Base-by-base conservation (phyloP, 495 filamentous ascomycete species). In the Penicillium cosmopolitanum region DNA sequence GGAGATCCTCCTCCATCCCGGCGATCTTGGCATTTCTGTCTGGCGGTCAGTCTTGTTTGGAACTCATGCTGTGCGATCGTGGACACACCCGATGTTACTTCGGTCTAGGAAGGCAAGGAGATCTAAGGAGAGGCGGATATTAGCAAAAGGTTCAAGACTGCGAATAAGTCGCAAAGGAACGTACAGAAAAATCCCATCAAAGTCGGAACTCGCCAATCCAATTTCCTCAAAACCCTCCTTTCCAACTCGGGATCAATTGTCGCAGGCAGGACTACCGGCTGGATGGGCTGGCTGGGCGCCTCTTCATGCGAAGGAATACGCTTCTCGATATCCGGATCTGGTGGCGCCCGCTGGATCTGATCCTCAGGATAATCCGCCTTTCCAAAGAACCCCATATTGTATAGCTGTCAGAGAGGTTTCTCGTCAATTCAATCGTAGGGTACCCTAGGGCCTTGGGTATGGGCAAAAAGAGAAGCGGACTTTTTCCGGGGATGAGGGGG, bases 21-120 rank as follows among this genome's bases (percentile, higher is more conserved):
- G 85, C 85, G 53, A 87, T 86, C 63, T 84, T 77, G 1, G 87
- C 87, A 81, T 90, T 91, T 53, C 88, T 80, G 16, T 35, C 21
- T 48, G n/a, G 3, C n/a, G 10, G 31, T 66, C 53, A 66, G 60
- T 55, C 21, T 36, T 34, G 5, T n/a, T 16, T 34, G 38, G 48
- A 47, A 8, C 16, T 38, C 16, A 25, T n/a, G 13, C 3, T 40
- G 23, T 7, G 10, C 7, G 13, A 18, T 10, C 6, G n/a, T 15
- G 12, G 5, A 72, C 75, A 47, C 66, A 82, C 80, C 80, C 87
- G 53, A 85, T 85, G 57, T 90, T 91, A 34, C 85, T 88, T 47
- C 89, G 82, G 63, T 91, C 89, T 11, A 91, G 75, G 57, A 87
- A 87, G 6, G 87, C 74, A 33, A 90, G 74, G 5, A 90, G 67